Evolutionary conservation across 1,139 yeast genomes (phyloP).

Genomic region (Magnusiomyces fungicola): DNA sequence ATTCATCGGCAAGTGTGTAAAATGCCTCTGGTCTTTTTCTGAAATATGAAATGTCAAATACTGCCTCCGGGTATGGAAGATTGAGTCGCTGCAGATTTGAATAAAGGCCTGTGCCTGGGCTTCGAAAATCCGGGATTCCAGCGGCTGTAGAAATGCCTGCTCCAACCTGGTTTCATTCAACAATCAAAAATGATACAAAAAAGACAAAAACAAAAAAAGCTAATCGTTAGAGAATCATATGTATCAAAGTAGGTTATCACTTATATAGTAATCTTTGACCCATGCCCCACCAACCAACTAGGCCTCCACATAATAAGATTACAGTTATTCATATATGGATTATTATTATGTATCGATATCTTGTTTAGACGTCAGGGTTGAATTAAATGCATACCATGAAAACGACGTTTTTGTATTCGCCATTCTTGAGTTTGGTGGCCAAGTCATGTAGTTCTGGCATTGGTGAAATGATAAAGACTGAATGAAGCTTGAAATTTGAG

Average conservation of each 20-base stretch:
- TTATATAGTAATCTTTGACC: too few species aligned
- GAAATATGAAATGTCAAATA: conserved; percentile 82
- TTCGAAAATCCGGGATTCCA: conserved; percentile 92
- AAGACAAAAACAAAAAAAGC: not conserved
- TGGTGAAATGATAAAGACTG: too few species aligned
- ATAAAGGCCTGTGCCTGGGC: conserved; percentile 87
- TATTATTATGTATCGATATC: too few species aligned
- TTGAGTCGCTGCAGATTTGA: conserved; percentile 67
- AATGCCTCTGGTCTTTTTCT: conserved; percentile 71
- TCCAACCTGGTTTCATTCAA: conserved; percentile 42
- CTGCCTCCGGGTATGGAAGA: conserved; percentile 91
- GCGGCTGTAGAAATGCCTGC: conserved; percentile 93
- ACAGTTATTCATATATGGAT: too few species aligned
- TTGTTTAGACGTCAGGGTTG: too few species aligned
- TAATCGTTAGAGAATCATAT: too few species aligned
- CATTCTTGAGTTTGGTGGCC: conserved; percentile 23
- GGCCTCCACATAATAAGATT: too few species aligned
- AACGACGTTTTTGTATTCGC: conserved; percentile 28
- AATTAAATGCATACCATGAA: conserved; percentile 32
- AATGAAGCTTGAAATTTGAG: too few species aligned
- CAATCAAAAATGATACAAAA: not conserved
- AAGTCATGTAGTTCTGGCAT: conserved; percentile 20
- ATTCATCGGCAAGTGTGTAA: conserved; percentile 72
- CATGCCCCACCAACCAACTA: too few species aligned
- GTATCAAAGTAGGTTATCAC: too few species aligned